Conservation (phyloP, 1,284 basidiomycete genomes). For the Pisolithus thermaeus region DNA sequence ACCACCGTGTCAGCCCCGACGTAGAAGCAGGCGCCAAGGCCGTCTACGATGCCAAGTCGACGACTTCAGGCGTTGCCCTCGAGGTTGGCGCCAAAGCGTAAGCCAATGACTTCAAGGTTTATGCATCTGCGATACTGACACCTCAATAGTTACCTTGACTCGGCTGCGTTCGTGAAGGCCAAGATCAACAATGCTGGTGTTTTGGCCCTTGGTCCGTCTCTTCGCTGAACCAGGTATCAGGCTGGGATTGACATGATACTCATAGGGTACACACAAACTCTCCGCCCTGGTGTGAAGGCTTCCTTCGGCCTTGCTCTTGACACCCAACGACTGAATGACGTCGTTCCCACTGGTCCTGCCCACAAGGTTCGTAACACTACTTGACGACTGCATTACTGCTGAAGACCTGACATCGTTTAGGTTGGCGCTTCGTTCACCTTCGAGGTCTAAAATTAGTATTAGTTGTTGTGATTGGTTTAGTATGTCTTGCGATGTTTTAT, state of each 20-base stretch:
- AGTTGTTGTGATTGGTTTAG: background rate
- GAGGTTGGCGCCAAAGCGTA: slow-evolving; percentile 96
- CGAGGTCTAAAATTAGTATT: slow-evolving; percentile 47
- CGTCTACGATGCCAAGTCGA: slow-evolving; percentile 92
- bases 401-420: slow-evolving; percentile 23
- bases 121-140: background rate
- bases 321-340: slow-evolving; percentile 81
- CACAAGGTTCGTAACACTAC: slow-evolving; percentile 53
- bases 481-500: no score
- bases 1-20: slow-evolving; percentile 93
- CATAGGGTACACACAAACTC: slow-evolving; percentile 82
- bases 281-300: slow-evolving; percentile 94
- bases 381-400: background rate
- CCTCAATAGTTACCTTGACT: slow-evolving; percentile 68
- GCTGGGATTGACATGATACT: slow-evolving; percentile 4
- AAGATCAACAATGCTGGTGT: slow-evolving; percentile 98
- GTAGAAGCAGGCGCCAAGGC: slow-evolving; percentile 99
- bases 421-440: slow-evolving; percentile 72
- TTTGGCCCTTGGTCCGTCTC: slow-evolving; percentile 64
- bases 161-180: slow-evolving; percentile 91
- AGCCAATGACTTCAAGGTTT: slow-evolving; percentile 29
- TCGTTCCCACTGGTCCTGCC: slow-evolving; percentile 52
- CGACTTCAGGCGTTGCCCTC: slow-evolving; percentile 82
- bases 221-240: background rate
- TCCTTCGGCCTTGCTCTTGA: slow-evolving; percentile 91